A percentile compares a stretch with the other conserved stretches of the same genome.
phyloP scores from a whole-genome alignment of 164 flowering plant species.

The Stephania japonica region DNA sequence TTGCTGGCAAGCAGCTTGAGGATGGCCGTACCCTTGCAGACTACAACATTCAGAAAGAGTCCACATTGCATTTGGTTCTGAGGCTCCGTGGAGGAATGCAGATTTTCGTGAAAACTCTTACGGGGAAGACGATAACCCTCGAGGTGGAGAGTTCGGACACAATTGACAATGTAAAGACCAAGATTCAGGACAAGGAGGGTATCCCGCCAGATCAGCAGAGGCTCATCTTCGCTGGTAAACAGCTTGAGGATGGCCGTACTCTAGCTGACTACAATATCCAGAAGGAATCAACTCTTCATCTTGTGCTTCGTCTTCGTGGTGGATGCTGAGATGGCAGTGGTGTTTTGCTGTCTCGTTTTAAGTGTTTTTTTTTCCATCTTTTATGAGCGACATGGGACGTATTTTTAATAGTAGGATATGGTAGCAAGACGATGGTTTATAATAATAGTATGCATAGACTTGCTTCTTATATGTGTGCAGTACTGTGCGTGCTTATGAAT shows the following conservation, averaged over 20 bases:
- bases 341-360: background rate
- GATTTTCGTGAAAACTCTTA: slow-evolving; percentile 11
- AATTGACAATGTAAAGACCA: background rate
- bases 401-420: too few relatives aligned
- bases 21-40: background rate
- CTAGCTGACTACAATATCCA: background rate
- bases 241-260: background rate
- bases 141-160: slow-evolving; percentile 3
- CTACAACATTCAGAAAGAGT: slow-evolving; percentile 1
- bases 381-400: too few relatives aligned
- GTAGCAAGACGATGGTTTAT: too few relatives aligned
- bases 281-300: background rate
- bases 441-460: too few relatives aligned
- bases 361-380: background rate
- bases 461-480: too few relatives aligned
- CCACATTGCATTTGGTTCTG: slow-evolving; percentile 1
- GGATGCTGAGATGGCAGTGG: background rate
- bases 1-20: slow-evolving; percentile 15
- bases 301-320: background rate
- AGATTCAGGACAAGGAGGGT: background rate
- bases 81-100: slow-evolving; percentile 3
- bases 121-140: slow-evolving; percentile 6
- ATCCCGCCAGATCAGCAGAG: slow-evolving; percentile 8
- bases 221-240: slow-evolving; percentile 3
- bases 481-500: too few relatives aligned